Evolutionary conservation across 2,329 filamentous ascomycete genomes (phyloP), one percentile per base, ranked within the genome.

Genomic region (Arthrobotrys pseudoclavata): DNA sequence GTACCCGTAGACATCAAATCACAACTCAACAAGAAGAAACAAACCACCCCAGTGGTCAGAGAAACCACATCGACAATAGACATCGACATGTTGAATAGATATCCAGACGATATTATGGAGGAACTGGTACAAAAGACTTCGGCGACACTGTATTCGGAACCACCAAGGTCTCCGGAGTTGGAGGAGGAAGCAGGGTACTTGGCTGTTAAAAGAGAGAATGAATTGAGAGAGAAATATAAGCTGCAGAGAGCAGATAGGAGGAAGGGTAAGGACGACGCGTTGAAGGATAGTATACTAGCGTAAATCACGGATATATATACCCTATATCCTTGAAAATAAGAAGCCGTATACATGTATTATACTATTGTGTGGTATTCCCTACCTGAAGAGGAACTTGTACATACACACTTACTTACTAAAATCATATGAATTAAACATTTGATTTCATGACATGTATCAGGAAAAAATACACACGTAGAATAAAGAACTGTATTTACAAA

Each of bases 121-220:
- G 74, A 77, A 24, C n/a, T 77, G 3, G 26, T 67, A 26, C 31
- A 71, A 20, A 77, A 77, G 79, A 81, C 37, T 72, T 80, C 64
- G 20, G 64, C 70, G 60, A 74, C 7, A 22, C 31, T 52, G 50
- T 81, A 48, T 34, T 79, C 45, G 42, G 80, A 47, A 50, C 79
- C 68, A 76, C 64, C 29, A 40, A 77, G 55, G 79, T 70, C 45
- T 12, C 22, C 20, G 31, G 70, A 76, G 47, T 47, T 76, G 37
- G 64, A 66, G 1, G 71, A 70, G 15, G 70, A 79, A 26, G 67
- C 62, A 1, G 69, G 55, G 29, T 74, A 79, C 42, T n/a, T 77
- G 26, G 68, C 63, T 9, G 62, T 42, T 57, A 72, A 75, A 53
- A 52, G 72, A 20, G 74, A 75, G 26, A 68, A 34, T 3, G 62